Evolutionary conservation across 768 basidiomycete species (phyloP).

Genomic region (Tephrocybe rancida): DNA sequence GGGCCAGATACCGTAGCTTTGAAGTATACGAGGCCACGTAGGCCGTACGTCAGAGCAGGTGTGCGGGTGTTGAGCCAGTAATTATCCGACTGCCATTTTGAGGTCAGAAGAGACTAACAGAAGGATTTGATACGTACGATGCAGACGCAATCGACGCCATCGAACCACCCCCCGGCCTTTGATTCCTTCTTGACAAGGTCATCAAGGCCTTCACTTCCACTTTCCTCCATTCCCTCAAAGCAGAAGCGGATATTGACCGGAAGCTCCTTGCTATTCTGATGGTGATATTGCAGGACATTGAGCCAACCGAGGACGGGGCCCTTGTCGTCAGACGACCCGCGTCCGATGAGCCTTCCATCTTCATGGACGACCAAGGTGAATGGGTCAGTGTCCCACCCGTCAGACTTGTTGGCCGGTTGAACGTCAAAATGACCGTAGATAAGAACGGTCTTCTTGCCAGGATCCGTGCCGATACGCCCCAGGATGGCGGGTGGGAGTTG

Average conservation of each 20-base stretch:
- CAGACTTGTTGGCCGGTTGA: conserved; percentile 68
- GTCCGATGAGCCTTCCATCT: conserved; percentile 71
- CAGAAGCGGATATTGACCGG: conserved; percentile 91
- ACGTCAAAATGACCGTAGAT: conserved; percentile 97
- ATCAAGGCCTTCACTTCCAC: conserved; percentile 88
- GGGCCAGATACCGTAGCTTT: conserved; percentile 83
- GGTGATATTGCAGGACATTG: conserved; percentile 86
- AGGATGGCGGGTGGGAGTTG: conserved; percentile 83
- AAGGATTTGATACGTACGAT: conserved; percentile 57
- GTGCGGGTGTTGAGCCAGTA: conserved; percentile 91
- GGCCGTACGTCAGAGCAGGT: conserved; percentile 83
- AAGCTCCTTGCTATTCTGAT: conserved; percentile 62
- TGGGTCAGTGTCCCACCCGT: conserved; percentile 90
- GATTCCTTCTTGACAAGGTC: conserved; percentile 81
- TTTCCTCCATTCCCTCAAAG: conserved; percentile 99
- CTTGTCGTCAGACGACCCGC: conserved; percentile 91
- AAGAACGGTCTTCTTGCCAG: conserved; percentile 89
- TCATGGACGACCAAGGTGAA: conserved; percentile 64
- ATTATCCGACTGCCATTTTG: conserved; percentile 77
- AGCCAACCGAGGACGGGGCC: conserved; percentile 89
- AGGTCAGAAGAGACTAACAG: neutral
- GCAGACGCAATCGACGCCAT: conserved; percentile 90
- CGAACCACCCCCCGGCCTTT: conserved; percentile 75
- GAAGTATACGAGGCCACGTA: conserved; percentile 89
- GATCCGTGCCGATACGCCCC: conserved; percentile 80